phyloP scores from a whole-genome alignment of 306 rosid genomes.

The Quercus dentata region DNA sequence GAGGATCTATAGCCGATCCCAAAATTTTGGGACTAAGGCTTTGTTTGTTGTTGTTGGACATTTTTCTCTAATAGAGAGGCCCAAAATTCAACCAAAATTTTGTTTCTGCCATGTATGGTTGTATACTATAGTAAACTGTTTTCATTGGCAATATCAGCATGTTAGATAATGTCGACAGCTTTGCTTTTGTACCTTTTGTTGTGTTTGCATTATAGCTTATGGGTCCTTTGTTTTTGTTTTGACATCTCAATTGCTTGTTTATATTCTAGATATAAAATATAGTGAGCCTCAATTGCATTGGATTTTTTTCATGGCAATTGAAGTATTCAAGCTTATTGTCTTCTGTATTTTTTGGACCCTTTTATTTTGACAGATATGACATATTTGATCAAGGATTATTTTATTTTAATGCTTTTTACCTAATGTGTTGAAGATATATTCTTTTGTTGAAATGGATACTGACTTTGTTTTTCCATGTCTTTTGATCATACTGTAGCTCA shows the following conservation, averaged over 20 bases:
- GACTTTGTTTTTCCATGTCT: slow-evolving; percentile 19
- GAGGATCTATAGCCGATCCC: too few species aligned
- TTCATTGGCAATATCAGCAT: not conserved
- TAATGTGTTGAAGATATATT: not conserved
- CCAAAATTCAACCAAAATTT: not conserved
- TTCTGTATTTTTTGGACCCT: not conserved
- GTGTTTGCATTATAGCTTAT: not conserved
- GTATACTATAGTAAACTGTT: not conserved
- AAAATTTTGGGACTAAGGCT: too few species aligned
- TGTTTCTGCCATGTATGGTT: not conserved
- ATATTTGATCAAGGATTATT: not conserved
- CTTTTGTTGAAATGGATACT: slow-evolving; percentile 18
- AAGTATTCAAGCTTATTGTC: not conserved
- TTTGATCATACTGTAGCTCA: slow-evolving; percentile 54
- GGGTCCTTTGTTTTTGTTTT: not conserved
- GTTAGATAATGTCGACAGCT: not conserved
- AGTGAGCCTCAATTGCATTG: not conserved
- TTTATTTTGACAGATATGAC: not conserved
- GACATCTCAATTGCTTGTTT: not conserved
- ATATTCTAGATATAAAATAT: not conserved
- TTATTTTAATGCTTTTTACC: slow-evolving; percentile 7
- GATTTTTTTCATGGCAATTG: not conserved
- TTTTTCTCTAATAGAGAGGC: not conserved
- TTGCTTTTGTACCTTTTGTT: not conserved
- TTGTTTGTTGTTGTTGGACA: not conserved